A percentile compares a stretch with the other conserved stretches of the same genome.
phyloP scores from a whole-genome alignment of 192 early-diverging fungal genomes.

The Glomus cerebriforme region DNA sequence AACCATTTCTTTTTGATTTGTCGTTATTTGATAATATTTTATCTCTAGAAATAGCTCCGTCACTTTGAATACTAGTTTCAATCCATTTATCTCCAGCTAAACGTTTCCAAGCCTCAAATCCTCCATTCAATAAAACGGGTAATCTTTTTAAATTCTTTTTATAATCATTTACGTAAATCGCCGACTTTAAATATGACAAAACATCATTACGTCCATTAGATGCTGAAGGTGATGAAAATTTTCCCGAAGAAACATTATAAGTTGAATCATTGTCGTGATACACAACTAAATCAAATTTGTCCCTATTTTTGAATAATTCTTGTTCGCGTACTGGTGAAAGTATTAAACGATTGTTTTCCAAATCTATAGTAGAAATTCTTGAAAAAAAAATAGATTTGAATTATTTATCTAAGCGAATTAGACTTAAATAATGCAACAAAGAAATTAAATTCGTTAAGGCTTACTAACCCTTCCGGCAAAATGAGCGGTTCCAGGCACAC shows the following conservation, averaged over 20 bases:
- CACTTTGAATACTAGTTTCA: constrained; percentile 45
- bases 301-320: constrained; percentile 63
- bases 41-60: constrained; percentile 41
- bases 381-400: not conserved
- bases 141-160: constrained; percentile 48
- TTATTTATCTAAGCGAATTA: not conserved
- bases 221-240: constrained; percentile 23
- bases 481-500: constrained; percentile 30
- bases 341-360: constrained; percentile 21
- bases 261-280: constrained; percentile 66
- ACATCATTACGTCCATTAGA: constrained; percentile 8
- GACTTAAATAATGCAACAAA: not conserved
- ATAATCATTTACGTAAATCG: constrained; percentile 66
- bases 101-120: constrained; percentile 75
- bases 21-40: constrained; percentile 19
- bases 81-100: constrained; percentile 54
- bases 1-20: constrained; percentile 33
- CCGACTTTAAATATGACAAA: constrained; percentile 51
- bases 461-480: constrained; percentile 21
- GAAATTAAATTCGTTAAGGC: not conserved
- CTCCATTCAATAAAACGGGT: constrained; percentile 78
- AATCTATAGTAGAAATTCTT: constrained; percentile 19
- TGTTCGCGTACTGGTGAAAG: constrained; percentile 55
- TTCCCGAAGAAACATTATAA: constrained; percentile 8
- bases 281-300: constrained; percentile 73